Evolutionary conservation across 768 basidiomycete genomes (phyloP), one percentile per base, ranked within the genome.

Genomic region (Auricularia sp.): DNA sequence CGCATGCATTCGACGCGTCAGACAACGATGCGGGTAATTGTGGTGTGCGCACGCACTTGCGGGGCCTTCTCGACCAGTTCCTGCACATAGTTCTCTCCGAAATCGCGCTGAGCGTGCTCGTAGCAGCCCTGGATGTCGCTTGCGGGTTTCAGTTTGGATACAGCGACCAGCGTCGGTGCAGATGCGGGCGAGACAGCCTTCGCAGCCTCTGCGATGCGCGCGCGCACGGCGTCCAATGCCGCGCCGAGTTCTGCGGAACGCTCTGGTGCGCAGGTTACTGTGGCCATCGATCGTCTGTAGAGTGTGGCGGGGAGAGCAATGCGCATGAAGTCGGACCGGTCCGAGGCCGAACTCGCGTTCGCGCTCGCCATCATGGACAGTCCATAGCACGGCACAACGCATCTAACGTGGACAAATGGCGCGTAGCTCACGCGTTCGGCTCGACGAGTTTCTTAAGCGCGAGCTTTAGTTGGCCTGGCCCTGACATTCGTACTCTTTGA

Each of bases 21-120:
- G 8, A 29, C 23, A 10, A 14, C 18, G 29, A 59, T 29, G 56
- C 21, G 16, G 7, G 39, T 4, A 5, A 29, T 29, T 29, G 11
- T 44, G 1, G 43, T 14, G 66, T 64, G 47, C 36, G 23, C 58
- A 75, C 83, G 67, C 72, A 90, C 90, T 70, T 81, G 77, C 65
- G 77, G 77, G 0, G 93, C 91, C 72, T 97, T 97, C 36, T 92
- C 93, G 44, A 86, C 87, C 66, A 98, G 75, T 70, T 98, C 95
- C 68, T 95, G 89, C 11, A 93, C 93, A 71, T 98, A 98, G 74
- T 99, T 99, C 78, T 99, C 97, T 6, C 97, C 97, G 71, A 98
- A 99, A 74, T 96, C 92, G 2, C 87, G 78, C 67, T 97, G 91
- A 0, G 90, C 92, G 14, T 80, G 79, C 61, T 89, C 81, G 71